These are phyloP conservation scores for Colletotrichum ledebouriae DNA, from an alignment of 2,329 filamentous ascomycete genomes.

Conservation along the genomic window DNA sequence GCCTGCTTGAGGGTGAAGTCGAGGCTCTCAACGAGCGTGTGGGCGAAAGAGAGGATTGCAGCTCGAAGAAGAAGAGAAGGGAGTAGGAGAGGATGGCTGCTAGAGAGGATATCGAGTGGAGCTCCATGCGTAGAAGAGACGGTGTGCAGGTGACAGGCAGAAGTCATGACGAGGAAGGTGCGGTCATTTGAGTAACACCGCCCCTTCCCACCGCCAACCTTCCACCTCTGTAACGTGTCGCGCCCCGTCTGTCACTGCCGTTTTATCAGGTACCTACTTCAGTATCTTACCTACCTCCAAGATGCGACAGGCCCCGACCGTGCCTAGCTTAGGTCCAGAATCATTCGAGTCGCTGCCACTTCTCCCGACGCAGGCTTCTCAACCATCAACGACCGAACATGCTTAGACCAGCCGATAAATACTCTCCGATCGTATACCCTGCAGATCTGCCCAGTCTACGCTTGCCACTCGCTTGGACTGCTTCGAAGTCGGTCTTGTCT, in stretches of 20 bases:
- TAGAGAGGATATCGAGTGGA: too few relatives aligned
- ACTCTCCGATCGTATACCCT: conserved; percentile 1
- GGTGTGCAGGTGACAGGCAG: conserved; percentile 1
- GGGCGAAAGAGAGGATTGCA: background rate
- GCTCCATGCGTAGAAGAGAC: background rate
- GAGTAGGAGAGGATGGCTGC: conserved; percentile 5
- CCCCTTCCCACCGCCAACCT: background rate
- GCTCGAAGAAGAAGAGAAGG: background rate
- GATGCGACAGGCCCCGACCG: background rate
- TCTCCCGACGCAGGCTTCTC: background rate
- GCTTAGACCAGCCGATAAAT: background rate
- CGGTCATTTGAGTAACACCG: background rate
- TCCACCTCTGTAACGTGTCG: background rate
- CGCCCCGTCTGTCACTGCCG: background rate
- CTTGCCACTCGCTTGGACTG: conserved; percentile 1
- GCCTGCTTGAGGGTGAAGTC: background rate
- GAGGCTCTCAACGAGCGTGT: background rate
- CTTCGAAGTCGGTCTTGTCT: conserved; percentile 2
- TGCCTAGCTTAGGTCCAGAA: background rate
- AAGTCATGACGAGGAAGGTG: background rate
- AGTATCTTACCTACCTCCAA: background rate
- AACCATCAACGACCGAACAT: background rate
- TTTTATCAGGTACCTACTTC: conserved; percentile 2
- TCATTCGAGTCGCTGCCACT: background rate
- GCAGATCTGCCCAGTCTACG: conserved; percentile 1